Base-by-base conservation (phyloP, 1,284 basidiomycete species). In the Cryptococcus sp. region DNA sequence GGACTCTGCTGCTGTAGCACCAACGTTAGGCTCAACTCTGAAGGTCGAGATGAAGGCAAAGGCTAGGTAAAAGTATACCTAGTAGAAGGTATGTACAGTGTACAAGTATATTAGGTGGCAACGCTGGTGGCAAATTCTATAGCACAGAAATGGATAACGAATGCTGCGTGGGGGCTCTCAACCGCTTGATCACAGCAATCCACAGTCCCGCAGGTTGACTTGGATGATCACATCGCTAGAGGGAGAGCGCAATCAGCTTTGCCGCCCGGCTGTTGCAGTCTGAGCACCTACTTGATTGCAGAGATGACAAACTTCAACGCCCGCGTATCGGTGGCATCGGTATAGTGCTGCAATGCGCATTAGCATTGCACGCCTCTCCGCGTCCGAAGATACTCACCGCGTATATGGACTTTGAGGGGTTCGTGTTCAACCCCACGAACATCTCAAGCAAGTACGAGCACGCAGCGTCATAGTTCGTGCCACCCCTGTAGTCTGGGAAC, bases 341-440 rank as follows among this genome's bases (percentile, higher is more conserved):
- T 82, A 62, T 77, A 80, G 60, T 80, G 79, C 64, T 75, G 57
- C n/a, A 35, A n/a, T 19, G 13, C 39, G 5, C 20, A 47, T 39
- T 25, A 47, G 39, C 50, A 40, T 20, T 27, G 16, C 19, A 42
- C 19, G 11, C 39, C 27, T n/a, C 49, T 31, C 23, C 10, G 31
- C 4, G 46, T 20, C 45, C 2, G 15, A 23, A n/a, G 15, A 7
- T 8, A 67, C 68, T 62, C 54, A 77, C 75, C 35, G 76, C 74
- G 65, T 81, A 80, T 58, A 82, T 78, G 57, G 79, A 80, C 70
- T 82, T 83, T 23, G 76, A 70, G 11, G 90, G 88, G 68, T 87
- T 90, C 80, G 93, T 90, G 77, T 93, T 93, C 58, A 93, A 83
- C 20, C 85, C 86, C 19, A 93, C 89, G 77, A 94, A 94, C 49